Evolutionary conservation across 345 rosid species (phyloP).

Genomic region (Eucalyptus urophylla): DNA sequence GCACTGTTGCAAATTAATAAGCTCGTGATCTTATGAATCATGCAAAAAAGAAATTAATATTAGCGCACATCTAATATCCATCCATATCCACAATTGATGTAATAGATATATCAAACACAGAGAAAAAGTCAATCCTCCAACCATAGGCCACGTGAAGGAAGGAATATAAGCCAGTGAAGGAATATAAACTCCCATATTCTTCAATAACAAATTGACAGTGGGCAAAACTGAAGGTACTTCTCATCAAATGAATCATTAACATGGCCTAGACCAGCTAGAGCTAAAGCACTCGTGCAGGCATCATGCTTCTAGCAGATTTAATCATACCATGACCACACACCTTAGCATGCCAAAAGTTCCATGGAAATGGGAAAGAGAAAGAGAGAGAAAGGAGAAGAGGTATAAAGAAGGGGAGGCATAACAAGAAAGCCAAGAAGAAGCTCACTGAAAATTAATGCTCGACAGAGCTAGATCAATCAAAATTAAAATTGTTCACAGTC

Average conservation of each 20-base stretch:
- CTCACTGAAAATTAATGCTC: background rate
- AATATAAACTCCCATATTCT: background rate
- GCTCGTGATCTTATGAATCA: background rate
- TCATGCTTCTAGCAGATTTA: background rate
- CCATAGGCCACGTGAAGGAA: no score
- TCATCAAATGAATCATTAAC: background rate
- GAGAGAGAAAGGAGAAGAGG: background rate
- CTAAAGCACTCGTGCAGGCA: background rate
- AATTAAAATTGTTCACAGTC: background rate
- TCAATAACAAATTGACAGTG: background rate
- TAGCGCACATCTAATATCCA: background rate
- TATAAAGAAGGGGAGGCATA: background rate
- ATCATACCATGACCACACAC: background rate
- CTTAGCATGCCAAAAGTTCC: background rate
- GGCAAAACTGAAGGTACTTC: background rate
- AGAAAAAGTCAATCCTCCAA: background rate
- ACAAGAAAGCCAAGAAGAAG: background rate
- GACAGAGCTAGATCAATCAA: background rate
- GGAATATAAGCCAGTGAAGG: background rate
- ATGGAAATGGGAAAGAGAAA: background rate
- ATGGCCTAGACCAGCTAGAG: background rate
- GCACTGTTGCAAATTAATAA: background rate
- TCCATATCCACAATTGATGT: background rate
- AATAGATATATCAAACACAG: background rate
- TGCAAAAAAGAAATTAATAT: background rate